Percentiles rank a stretch among this genome's conserved stretches.
These are phyloP conservation scores for Nannochloris sp. DNA, from an alignment of 139 green algal species.

Conservation along the genomic window DNA sequence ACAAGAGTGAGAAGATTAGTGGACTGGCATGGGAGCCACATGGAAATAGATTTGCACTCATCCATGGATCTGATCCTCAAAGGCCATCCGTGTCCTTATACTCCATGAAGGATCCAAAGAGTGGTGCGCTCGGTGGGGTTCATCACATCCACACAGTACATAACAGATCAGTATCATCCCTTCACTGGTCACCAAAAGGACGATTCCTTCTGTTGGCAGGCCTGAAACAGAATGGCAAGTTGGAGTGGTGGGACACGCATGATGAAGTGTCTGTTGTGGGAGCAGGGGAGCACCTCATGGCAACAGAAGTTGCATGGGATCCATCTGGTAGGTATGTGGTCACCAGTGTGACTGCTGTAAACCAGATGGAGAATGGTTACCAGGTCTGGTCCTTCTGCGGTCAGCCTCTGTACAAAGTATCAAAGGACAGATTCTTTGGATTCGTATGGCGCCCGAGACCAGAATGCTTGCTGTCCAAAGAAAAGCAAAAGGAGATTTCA, in stretches of 20 bases:
- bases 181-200: slow-evolving; percentile 86
- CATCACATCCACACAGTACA: slow-evolving; percentile 43
- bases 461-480: slow-evolving; percentile 64
- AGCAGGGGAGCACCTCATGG: slow-evolving; percentile 93
- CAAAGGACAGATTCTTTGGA: slow-evolving; percentile 83
- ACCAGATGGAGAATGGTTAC: slow-evolving; percentile 98
- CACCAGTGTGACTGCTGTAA: slow-evolving; percentile 70
- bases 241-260: slow-evolving; percentile 96
- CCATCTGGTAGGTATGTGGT: slow-evolving; percentile 86
- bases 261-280: slow-evolving; percentile 77
- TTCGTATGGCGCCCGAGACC: slow-evolving; percentile 90
- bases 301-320: slow-evolving; percentile 89
- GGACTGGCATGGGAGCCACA: slow-evolving; percentile 91
- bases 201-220: slow-evolving; percentile 88
- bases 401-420: slow-evolving; percentile 66
- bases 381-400: slow-evolving; percentile 86
- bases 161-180: slow-evolving; percentile 64
- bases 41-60: slow-evolving; percentile 78
- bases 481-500: slow-evolving; percentile 81
- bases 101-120: slow-evolving; percentile 76
- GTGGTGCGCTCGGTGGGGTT: slow-evolving; percentile 22
- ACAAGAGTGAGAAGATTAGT: slow-evolving; percentile 65
- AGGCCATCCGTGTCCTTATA: slow-evolving; percentile 83
- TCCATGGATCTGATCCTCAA: slow-evolving; percentile 77
- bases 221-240: slow-evolving; percentile 78